Conservation (phyloP, 352 stramenopile species). For the Phytophthora quininea region DNA sequence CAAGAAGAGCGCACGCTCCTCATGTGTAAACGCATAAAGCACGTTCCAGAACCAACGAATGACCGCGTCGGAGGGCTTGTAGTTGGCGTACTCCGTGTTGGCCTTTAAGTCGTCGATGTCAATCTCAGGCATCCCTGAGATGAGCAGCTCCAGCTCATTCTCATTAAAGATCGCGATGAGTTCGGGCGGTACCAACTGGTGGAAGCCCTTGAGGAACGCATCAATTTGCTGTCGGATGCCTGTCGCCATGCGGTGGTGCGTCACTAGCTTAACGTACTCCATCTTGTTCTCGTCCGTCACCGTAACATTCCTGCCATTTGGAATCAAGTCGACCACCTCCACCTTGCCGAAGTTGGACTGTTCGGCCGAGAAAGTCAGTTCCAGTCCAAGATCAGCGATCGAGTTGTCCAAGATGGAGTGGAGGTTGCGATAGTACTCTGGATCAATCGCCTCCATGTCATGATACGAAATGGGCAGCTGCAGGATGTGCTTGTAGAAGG, state of each 20-base stretch:
- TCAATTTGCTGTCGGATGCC: constrained; percentile 96
- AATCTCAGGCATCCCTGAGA: constrained; percentile 93
- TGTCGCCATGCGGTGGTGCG: constrained; percentile 99
- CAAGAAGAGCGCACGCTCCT: constrained; percentile 92
- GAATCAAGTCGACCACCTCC: constrained; percentile 90
- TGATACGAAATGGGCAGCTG: constrained; percentile 96
- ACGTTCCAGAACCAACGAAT: constrained; percentile 96
- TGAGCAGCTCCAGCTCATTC: constrained; percentile 93
- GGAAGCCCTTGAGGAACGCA: constrained; percentile 90
- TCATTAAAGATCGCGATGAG: constrained; percentile 95
- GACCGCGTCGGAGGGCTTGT: constrained; percentile 87
- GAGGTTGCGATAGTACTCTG: constrained; percentile 95
- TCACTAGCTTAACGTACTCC: constrained; percentile 95
- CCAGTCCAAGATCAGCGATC: constrained; percentile 85
- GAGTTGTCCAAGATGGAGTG: constrained; percentile 90
- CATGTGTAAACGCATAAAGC: constrained; percentile 89
- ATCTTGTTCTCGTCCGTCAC: constrained; percentile 95
- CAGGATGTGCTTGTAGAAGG: constrained; percentile 99
- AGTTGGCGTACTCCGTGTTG: constrained; percentile 95
- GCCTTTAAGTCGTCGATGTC: constrained; percentile 94
- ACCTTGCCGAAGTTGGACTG: constrained; percentile 91
- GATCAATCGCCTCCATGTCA: constrained; percentile 99
- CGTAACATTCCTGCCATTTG: constrained; percentile 81
- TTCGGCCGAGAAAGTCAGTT: constrained; percentile 93
- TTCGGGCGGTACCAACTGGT: constrained; percentile 90